Evolutionary conservation across 1,284 basidiomycete species (phyloP), one percentile per base, ranked within the genome.

Genomic region (Boletus sp.): DNA sequence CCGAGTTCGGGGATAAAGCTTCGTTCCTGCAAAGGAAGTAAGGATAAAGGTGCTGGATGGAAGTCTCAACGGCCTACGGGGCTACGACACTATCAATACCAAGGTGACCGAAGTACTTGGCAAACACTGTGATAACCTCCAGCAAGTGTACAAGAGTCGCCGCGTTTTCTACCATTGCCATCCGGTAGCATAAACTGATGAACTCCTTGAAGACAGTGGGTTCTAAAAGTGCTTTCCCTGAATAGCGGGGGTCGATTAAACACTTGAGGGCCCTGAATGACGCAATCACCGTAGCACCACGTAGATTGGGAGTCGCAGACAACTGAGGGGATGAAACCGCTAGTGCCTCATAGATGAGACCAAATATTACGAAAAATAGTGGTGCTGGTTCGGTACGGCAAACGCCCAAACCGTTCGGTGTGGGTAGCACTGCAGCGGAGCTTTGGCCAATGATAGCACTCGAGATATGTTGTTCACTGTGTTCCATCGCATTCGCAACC

Each of bases 301-400:
- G 72, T 5, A 68, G 59, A 35, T 68, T 60, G 32, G 67, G 68
- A 1, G 70, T 63, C 9, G 70, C 61, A 36, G 77, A 68, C 22
- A 81, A 72, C 54, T 84, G 76, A 29, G 82, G 69, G 1, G 85
- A 79, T 2, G 85, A 77, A 2, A 81, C 78, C 1, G 87, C 83
- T 9, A 98, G 73, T 0, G 91, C 83, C 65, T 99, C 95, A 56
- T 91, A 97, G 0, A 95, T 86, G 17, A 99, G 77, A 10, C 95
- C 95, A 61, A 96, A 97, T 10, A 97, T 67, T 13, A 92, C 78
- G 68, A 86, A 93, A 70, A 97, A 98, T 68, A 91, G 84, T 7
- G 83, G 74, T 0, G 83, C 77, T 0, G 94, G 91, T 50, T 93
- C 90, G 19, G 80, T 73, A 10, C 78, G 75, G n/a, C 62, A 44